Base-by-base conservation (phyloP, 352 stramenopile genomes). In the Phytophthora niederhauseri region DNA sequence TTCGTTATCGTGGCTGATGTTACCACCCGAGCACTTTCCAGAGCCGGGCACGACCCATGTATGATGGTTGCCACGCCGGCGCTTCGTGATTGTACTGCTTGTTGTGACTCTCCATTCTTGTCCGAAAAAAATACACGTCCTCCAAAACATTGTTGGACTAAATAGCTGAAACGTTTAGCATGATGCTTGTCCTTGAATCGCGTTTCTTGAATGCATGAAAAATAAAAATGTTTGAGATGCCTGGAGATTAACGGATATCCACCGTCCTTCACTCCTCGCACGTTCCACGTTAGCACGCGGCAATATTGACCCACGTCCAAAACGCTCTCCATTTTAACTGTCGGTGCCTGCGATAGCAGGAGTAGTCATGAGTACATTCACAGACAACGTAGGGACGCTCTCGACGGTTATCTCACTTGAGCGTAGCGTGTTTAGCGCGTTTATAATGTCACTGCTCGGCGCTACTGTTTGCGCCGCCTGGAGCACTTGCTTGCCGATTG, bases 201-300 rank as follows among this genome's bases (percentile, higher is more conserved):
- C 1, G 55, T 61, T 61, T 53, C 55, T 43, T 61, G 55, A 41
- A 61, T 43, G 28, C 41, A 61, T 24, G 38, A 61, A 53, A 61
- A 61, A 61, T 53, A 53, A 61, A 30, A 61, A 41, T 61, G n/a
- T 38, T 61, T 61, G 22, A 53, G 41, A 26, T 61, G 55, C 20
- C 4, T 22, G 12, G 17, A 53, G 12, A 53, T 52, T 6, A 52
- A n/a, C 4, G 12, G 12, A 4, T 61, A n/a, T 8, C 41, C 55
- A 43, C 55, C 55, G 14, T 61, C 38, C 11, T 61, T 41, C 17
- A n/a, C 31, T 38, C 55, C 55, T 28, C n/a, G 24, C 36, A 53
- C 41, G n/a, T 61, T 61, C 55, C 55, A 53, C 2, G 41, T 61
- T 24, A 61, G 28, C n/a, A 61, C 26, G 6, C 52, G 52, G n/a